These are phyloP conservation scores for Acanthamoeba healyi DNA, from an alignment of 208 protist genomes.

Conservation along the genomic window DNA sequence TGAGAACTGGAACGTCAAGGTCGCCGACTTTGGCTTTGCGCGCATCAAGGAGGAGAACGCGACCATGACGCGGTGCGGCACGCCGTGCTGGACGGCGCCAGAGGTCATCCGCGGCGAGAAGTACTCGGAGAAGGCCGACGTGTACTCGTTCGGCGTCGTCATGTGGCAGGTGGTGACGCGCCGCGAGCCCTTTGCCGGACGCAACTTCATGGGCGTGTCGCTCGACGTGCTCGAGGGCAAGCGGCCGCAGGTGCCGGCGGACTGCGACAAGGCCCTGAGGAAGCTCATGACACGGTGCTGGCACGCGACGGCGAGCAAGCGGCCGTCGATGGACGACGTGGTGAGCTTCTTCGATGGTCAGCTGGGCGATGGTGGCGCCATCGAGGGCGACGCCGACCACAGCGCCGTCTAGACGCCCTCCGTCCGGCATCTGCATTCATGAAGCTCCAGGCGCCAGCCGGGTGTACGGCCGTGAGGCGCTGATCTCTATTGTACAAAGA, in stretches of 20 bases:
- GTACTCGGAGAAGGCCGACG: conserved; percentile 47
- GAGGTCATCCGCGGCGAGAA: conserved; percentile 19
- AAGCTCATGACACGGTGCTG: conserved; percentile 63
- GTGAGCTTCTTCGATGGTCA: conserved; percentile 36
- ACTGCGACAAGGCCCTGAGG: not conserved
- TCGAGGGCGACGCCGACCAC: not conserved
- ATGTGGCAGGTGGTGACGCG: conserved; percentile 1
- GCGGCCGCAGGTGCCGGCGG: conserved; percentile 19
- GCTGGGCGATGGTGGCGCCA: too few relatives aligned
- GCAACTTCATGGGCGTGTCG: conserved; percentile 56
- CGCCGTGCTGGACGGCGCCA: conserved; percentile 52
- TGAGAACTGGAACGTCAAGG: conserved; percentile 85
- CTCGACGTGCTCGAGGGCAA: conserved; percentile 19
- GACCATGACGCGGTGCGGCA: conserved; percentile 61
- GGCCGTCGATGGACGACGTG: conserved; percentile 33
- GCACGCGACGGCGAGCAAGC: conserved; percentile 30
- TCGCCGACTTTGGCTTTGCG: conserved; percentile 65
- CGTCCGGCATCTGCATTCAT: too few relatives aligned
- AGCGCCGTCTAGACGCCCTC: too few relatives aligned
- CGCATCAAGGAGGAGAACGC: conserved; percentile 68
- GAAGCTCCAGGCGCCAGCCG: too few relatives aligned
- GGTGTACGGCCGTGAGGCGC: too few relatives aligned
- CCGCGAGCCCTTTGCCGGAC: not conserved
- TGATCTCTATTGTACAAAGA: too few relatives aligned
- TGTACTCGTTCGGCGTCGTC: conserved; percentile 34